Evolutionary conservation across 331 rosid genomes (phyloP).

Genomic region (Saraca asoca): DNA sequence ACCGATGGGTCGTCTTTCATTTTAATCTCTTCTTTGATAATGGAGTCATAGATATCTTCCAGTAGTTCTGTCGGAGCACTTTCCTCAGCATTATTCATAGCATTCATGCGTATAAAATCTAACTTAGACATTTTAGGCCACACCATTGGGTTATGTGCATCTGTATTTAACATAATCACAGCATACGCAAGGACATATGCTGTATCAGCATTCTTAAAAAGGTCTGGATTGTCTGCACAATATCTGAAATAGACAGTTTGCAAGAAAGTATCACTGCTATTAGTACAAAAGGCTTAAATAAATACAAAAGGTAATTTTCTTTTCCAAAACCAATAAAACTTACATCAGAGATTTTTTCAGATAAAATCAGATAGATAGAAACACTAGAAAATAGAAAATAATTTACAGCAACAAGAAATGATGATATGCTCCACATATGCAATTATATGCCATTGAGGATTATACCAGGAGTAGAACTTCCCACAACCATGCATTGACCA

Average conservation of each 20-base stretch:
- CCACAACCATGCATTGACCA: neutral
- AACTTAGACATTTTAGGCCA: constrained; percentile 99
- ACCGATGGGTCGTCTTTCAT: constrained; percentile 76
- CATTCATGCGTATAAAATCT: constrained; percentile 91
- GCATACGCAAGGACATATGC: constrained; percentile 99
- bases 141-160: constrained; percentile 99
- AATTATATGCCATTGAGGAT: neutral
- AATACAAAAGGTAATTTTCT: no score
- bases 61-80: constrained; percentile 87
- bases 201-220: constrained; percentile 93
- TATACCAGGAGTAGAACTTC: neutral
- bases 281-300: constrained; percentile 31
- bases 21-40: constrained; percentile 88
- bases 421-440: neutral
- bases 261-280: constrained; percentile 39
- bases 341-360: no score
- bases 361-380: neutral
- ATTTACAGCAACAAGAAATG: neutral
- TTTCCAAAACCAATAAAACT: no score
- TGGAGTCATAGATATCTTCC: constrained; percentile 91
- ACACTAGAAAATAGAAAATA: neutral
- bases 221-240: constrained; percentile 96
- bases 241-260: constrained; percentile 62
- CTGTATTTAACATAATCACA: constrained; percentile 93
- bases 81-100: constrained; percentile 79